Evolutionary conservation across 345 rosid species (phyloP).

Genomic region (Rhizophora mangle): DNA sequence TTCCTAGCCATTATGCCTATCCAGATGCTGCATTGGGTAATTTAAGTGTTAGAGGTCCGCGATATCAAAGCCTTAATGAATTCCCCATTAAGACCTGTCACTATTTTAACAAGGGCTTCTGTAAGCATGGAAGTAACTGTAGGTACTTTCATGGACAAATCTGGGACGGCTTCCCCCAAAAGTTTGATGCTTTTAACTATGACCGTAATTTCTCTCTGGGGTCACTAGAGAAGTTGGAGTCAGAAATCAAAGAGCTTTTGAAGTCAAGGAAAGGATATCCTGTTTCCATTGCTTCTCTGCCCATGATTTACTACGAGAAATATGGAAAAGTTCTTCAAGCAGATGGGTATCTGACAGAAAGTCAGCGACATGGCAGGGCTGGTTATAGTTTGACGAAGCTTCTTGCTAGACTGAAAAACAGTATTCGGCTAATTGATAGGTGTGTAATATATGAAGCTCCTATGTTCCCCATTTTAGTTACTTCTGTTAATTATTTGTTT

Average conservation of each 20-base stretch:
- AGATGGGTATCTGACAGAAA: conserved; percentile 68
- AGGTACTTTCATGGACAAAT: conserved; percentile 51
- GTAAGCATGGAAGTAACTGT: conserved; percentile 64
- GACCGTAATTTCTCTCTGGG: conserved; percentile 37
- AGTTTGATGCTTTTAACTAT: conserved; percentile 32
- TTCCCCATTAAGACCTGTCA: conserved; percentile 51
- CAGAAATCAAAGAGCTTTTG: conserved; percentile 52
- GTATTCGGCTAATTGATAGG: conserved; percentile 57
- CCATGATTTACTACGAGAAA: conserved; percentile 58
- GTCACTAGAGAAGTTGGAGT: conserved; percentile 49
- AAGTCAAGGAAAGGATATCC: conserved; percentile 55
- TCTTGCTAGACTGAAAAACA: conserved; percentile 46
- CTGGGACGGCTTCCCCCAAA: conserved; percentile 33
- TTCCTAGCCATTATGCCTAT: conserved; percentile 31
- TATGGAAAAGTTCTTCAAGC: conserved; percentile 63
- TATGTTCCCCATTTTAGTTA: not conserved
- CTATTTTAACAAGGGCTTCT: conserved; percentile 58
- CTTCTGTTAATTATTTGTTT: not conserved
- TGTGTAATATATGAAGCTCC: conserved; percentile 11
- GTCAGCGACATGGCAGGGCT: conserved; percentile 70
- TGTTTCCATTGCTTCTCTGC: conserved; percentile 64
- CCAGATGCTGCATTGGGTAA: conserved; percentile 30
- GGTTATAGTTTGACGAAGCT: conserved; percentile 69
- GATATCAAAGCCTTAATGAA: conserved; percentile 26
- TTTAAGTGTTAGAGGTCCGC: conserved; percentile 27